Percentiles rank a stretch among this genome's conserved stretches.
Evolutionary conservation across 352 stramenopile species (phyloP).

Genomic region (Phytophthora macrochlamydospora): DNA sequence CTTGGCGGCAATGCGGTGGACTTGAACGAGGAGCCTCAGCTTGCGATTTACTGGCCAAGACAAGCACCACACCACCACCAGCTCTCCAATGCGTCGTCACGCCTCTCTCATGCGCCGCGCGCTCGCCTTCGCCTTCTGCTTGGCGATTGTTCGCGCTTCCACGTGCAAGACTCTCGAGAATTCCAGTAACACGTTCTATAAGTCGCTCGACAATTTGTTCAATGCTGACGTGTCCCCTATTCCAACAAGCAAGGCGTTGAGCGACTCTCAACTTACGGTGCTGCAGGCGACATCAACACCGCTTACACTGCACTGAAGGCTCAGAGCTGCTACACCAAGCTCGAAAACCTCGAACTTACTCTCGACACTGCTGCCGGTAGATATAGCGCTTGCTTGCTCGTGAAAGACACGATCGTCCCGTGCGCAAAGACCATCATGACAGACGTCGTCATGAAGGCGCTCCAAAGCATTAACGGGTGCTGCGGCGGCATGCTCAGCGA

Average conservation of each 20-base stretch:
- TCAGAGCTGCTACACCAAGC: slow-evolving; percentile 8
- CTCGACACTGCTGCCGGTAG: slow-evolving; percentile 6
- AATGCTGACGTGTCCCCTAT: slow-evolving; percentile 8
- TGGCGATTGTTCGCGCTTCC: slow-evolving; percentile 3
- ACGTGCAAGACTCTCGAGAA: slow-evolving; percentile 23
- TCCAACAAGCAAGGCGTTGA: slow-evolving; percentile 23
- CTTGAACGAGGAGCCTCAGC: background rate
- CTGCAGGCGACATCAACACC: slow-evolving; percentile 32
- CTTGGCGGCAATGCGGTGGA: too few species aligned
- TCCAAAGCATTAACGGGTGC: slow-evolving; percentile 31
- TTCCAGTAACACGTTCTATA: slow-evolving; percentile 3
- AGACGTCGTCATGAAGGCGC: slow-evolving; percentile 34
- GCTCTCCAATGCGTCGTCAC: slow-evolving; percentile 1
- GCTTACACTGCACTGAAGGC: slow-evolving; percentile 15
- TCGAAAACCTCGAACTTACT: slow-evolving; percentile 14
- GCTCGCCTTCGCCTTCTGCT: slow-evolving; percentile 1
- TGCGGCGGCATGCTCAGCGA: slow-evolving; percentile 46
- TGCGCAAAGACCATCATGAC: slow-evolving; percentile 34
- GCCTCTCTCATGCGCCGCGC: background rate
- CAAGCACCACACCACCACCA: slow-evolving; percentile 1
- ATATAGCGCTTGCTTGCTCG: slow-evolving; percentile 30
- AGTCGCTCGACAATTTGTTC: slow-evolving; percentile 4
- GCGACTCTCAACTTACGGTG: slow-evolving; percentile 43
- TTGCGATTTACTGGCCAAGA: background rate
- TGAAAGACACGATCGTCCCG: slow-evolving; percentile 36